A percentile compares a stretch with the other conserved stretches of the same genome.
Evolutionary conservation across 495 filamentous ascomycete species (phyloP).

Genomic region (Rostrohypoxylon terebratum): DNA sequence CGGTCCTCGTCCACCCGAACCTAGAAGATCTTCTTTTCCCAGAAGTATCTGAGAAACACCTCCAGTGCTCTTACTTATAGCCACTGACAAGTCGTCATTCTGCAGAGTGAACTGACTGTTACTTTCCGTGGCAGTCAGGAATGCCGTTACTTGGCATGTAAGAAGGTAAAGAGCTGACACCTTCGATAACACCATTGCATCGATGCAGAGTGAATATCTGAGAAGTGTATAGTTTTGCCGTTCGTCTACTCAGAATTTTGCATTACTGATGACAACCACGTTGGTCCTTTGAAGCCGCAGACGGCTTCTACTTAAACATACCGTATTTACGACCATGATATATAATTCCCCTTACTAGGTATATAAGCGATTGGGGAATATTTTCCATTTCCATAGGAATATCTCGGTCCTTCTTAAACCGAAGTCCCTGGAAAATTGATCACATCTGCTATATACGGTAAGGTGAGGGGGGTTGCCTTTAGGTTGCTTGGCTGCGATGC

Average conservation of each 20-base stretch:
- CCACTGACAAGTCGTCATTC: slow-evolving; percentile 62
- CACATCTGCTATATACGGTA: slow-evolving; percentile 2
- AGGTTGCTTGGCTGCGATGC: slow-evolving; percentile 17
- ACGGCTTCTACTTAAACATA: neutral
- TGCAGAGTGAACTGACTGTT: slow-evolving; percentile 50
- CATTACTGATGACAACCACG: neutral
- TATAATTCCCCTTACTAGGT: neutral
- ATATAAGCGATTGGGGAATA: neutral
- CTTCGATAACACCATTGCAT: slow-evolving; percentile 31
- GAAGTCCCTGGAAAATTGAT: slow-evolving; percentile 23
- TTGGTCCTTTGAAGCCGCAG: neutral
- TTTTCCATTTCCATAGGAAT: neutral
- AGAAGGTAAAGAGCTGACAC: slow-evolving; percentile 23
- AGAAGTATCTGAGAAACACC: slow-evolving; percentile 58
- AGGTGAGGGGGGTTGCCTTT: slow-evolving; percentile 20
- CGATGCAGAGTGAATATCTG: neutral
- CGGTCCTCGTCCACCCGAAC: slow-evolving; percentile 60
- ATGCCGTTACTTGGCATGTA: slow-evolving; percentile 25
- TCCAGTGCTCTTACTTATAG: slow-evolving; percentile 59
- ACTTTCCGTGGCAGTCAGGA: slow-evolving; percentile 49
- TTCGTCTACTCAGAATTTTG: neutral
- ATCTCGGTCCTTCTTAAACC: slow-evolving; percentile 32
- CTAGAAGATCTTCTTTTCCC: slow-evolving; percentile 64
- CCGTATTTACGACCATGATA: neutral
- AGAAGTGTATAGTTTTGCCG: neutral